Evolutionary conservation across 2,329 filamentous ascomycete genomes (phyloP).

Genomic region (Aspergillus fumigatiaffinis): DNA sequence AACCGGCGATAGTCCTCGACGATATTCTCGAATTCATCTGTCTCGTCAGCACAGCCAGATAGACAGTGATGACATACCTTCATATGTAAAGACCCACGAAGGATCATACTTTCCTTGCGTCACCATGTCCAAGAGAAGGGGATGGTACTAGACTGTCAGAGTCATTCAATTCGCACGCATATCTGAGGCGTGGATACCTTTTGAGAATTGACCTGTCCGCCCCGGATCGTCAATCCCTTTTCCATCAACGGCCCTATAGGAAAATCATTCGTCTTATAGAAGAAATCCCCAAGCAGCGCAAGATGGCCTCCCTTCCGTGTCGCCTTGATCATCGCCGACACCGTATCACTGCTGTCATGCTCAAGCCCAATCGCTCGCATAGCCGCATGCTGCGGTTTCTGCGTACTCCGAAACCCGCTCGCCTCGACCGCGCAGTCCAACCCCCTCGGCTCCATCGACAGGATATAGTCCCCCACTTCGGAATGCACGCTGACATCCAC

Average conservation of each 20-base stretch:
- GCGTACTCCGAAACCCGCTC: slow-evolving; percentile 24
- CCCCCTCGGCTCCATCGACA: slow-evolving; percentile 25
- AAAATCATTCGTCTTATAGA: slow-evolving; percentile 25
- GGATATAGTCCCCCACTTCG: slow-evolving; percentile 23
- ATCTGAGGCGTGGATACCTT: slow-evolving; percentile 12
- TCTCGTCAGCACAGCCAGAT: background rate
- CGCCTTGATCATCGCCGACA: slow-evolving; percentile 26
- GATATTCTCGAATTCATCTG: slow-evolving; percentile 29
- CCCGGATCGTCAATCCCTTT: slow-evolving; percentile 29
- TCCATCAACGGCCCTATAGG: slow-evolving; percentile 32
- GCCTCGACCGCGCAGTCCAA: slow-evolving; percentile 30
- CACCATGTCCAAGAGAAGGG: slow-evolving; percentile 25
- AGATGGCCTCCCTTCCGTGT: slow-evolving; percentile 28
- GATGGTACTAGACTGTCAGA: slow-evolving; percentile 22
- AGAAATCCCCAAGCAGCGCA: slow-evolving; percentile 28
- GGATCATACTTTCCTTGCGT: slow-evolving; percentile 24
- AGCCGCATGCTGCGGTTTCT: slow-evolving; percentile 16
- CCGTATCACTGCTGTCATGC: slow-evolving; percentile 24
- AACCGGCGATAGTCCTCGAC: slow-evolving; percentile 20
- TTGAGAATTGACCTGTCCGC: slow-evolving; percentile 23
- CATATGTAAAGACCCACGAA: slow-evolving; percentile 28
- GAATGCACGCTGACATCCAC: background rate
- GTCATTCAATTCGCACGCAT: background rate
- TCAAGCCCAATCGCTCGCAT: slow-evolving; percentile 22
- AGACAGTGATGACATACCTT: slow-evolving; percentile 5